These are phyloP conservation scores for Phaeosphaeria sp. DNA, from an alignment of 2,329 filamentous ascomycete species.

Conservation along the genomic window DNA sequence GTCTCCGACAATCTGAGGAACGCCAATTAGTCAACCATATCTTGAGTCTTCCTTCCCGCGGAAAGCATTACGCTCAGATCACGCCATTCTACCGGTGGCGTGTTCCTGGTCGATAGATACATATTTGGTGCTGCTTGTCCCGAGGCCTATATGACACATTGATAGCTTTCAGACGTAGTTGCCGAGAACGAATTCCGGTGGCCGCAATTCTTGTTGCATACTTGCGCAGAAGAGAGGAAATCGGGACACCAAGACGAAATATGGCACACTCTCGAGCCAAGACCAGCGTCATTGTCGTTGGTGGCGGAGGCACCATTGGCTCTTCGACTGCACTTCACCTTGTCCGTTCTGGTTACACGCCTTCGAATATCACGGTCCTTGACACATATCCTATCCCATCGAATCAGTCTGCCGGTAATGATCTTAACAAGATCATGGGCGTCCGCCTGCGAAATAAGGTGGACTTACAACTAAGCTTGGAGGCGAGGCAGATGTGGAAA, in stretches of 20 bases:
- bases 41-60: conserved; percentile 4
- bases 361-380: conserved; percentile 55
- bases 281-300: conserved; percentile 49
- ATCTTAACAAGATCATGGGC: conserved; percentile 58
- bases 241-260: neutral
- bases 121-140: conserved; percentile 11
- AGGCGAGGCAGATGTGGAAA: conserved; percentile 51
- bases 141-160: conserved; percentile 3
- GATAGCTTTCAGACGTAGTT: conserved; percentile 6
- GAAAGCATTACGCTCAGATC: conserved; percentile 8
- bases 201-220: neutral
- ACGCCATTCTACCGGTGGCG: conserved; percentile 19
- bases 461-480: conserved; percentile 39
- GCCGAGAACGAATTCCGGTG: conserved; percentile 10
- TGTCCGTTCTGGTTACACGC: conserved; percentile 56
- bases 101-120: conserved; percentile 17
- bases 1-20: conserved; percentile 3
- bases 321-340: conserved; percentile 61
- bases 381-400: conserved; percentile 57
- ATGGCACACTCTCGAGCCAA: conserved; percentile 28
- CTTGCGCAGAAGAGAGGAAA: neutral
- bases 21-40: conserved; percentile 12
- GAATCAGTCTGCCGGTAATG: conserved; percentile 57
- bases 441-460: conserved; percentile 50
- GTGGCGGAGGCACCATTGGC: conserved; percentile 62